These are phyloP conservation scores for Globisporangium rhizosaccharum DNA, from an alignment of 352 stramenopile species.

Conservation along the genomic window DNA sequence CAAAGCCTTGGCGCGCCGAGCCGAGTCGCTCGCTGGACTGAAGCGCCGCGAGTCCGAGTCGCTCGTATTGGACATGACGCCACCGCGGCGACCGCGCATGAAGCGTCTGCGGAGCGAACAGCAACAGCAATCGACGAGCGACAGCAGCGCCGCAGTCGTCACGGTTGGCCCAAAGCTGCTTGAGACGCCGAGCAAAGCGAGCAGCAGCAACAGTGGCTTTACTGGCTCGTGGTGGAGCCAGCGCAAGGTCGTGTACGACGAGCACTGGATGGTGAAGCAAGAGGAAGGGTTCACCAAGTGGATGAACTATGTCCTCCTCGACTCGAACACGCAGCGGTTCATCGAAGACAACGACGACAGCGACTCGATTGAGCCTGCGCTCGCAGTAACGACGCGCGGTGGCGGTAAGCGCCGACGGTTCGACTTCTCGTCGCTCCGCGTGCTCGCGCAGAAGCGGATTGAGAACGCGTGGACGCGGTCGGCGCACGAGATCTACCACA, in stretches of 20 bases:
- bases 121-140: not conserved
- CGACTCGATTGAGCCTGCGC: conserved; percentile 1
- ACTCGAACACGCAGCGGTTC: conserved; percentile 39
- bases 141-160: conserved; percentile 1
- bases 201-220: conserved; percentile 15
- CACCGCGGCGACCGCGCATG: conserved; percentile 22
- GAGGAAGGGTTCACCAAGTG: conserved; percentile 79
- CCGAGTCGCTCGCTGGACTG: not conserved
- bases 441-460: conserved; percentile 66
- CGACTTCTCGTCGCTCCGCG: conserved; percentile 65
- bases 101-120: conserved; percentile 12
- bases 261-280: conserved; percentile 79
- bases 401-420: conserved; percentile 18
- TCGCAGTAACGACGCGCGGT: conserved; percentile 1
- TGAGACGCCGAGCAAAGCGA: conserved; percentile 1
- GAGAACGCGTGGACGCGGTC: conserved; percentile 58
- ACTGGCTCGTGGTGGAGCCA: conserved; percentile 70
- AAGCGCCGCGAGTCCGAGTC: conserved; percentile 27
- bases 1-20: not conserved
- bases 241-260: conserved; percentile 58
- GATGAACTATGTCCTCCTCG: conserved; percentile 83
- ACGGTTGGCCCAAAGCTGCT: conserved; percentile 8
- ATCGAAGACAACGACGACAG: conserved; percentile 22
- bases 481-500: conserved; percentile 58
- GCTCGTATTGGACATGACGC: conserved; percentile 39